Base-by-base conservation (phyloP, 768 basidiomycete species). In the Amanita subjunquillea region DNA sequence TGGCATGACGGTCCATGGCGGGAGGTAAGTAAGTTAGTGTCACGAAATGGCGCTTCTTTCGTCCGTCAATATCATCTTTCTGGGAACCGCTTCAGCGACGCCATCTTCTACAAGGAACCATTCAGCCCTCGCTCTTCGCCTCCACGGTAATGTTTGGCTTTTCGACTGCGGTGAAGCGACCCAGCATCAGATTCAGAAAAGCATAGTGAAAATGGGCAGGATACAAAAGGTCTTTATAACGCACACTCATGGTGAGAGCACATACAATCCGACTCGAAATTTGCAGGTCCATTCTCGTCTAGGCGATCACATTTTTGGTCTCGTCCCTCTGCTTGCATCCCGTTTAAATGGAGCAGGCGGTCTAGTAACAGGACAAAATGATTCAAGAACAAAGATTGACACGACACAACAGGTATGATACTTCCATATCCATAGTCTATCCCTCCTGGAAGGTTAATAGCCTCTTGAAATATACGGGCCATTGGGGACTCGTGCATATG, bases 161-260 rank as follows among this genome's bases (percentile, higher is more conserved):
- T 90, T 91, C 58, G 88, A 91, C 62, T 91, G 88, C 63, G 88
- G 88, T 20, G 88, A 91, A 65, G 87, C 81, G 12, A 90, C 88
- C 2, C 88, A 90, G 59, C 79, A 85, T 59, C 87, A 82, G 58
- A 58, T 91, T 3, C 86, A 89, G 65, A 79, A 76, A 63, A 86
- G 84, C 55, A 58, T 51, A 1, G 73, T 92, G n/a, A 86, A 80
- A 65, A 85, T 89, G 82, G 83, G 87, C 29, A 83, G 66, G 61
- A 83, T 92, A 45, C 75, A 78, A 54, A 91, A 90, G 65, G 79
- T 94, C 25, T 91, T 92, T 63, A 81, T 93, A 55, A 92, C 91
- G 1, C 91, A 94, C 67, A 86, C 86, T 0, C 91, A 93, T 68
- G 90, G 91, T 88, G 52, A 32, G 70, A 59, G 23, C 10, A 6